Evolutionary conservation across 306 rosid genomes (phyloP), one percentile per base, ranked within the genome.

Genomic region (Alnus rubra): DNA sequence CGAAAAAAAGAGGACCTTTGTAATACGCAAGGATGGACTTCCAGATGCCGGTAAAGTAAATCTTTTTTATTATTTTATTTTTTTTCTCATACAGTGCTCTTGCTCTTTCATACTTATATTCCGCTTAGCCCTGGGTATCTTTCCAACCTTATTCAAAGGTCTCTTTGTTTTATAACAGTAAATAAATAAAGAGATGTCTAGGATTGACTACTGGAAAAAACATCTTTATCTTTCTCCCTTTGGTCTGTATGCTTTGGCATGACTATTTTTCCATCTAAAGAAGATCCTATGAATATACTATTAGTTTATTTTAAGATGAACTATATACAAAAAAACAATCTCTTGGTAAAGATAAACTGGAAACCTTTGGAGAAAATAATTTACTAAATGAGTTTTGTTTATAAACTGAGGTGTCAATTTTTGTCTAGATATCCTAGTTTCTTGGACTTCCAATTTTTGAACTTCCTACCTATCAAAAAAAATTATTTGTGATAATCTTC

Each of bases 1-100:
- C 64, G 99, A 91, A 78, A 96, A 90, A 71, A 96, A 93, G 88
- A 89, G 99, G 84, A 93, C 99, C 42, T 96, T 91, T 88, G 99
- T 90, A 58, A 67, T 96, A 74, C 96, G 91, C 44, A 96, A 96
- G 84, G 99, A 96, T 81, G 99, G 99, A 48, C 98, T 96, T 89
- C 97, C 98, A 78, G 99, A 96, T 96, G 99, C 98, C 39, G 99
- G 99, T 96, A 72, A 88, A 88, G 68, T 59, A 52, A 71, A 15
- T 52, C 51, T 59, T 1, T 2, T 9, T 9, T 49, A 10, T 9
- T 23, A 23, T 23, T 49, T 9, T n/a, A n/a, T n/a, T 50, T 37
- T 78, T 23, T 37, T 31, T 71, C 56, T 51, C 54, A 49, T 2
- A 30, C 23, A 45, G 55, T 47, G 14, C 28, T 1, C n/a, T n/a